Evolutionary conservation across 108 stramenopile species (phyloP), one percentile per base, ranked within the genome.

Genomic region (Fistulifera solaris): DNA sequence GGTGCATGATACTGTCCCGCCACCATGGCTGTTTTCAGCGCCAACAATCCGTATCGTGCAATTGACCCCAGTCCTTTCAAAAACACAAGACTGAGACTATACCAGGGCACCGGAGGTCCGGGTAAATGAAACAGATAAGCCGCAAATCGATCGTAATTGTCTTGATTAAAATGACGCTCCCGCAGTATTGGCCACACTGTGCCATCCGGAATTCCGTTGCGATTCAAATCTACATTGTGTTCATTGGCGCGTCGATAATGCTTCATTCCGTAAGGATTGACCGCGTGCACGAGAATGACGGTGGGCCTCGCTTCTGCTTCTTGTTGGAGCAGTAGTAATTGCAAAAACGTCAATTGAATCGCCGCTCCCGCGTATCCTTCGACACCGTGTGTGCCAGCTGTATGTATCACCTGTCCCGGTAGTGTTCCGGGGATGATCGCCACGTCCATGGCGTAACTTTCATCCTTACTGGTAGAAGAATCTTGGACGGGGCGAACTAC

Each of bases 291-390:
- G 8, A 93, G 43, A n/a, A 93, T 60, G 10, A 88, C 46, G n/a
- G 81, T 79, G 3, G 80, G 71, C 23, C 53, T 59, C 48, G 47
- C 27, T 17, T 13, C 19, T 13, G 18, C 31, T 13, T 27, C 11
- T 2, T 58, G 0, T 0, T 52, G 59, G 19, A 21, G 56, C 25
- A 63, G 19, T 51, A 65, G 60, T n/a, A 59, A 56, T 31, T 56
- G 5, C 18, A 43, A 48, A 13, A 63, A 18, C 14, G 75, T 73
- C 28, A 80, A 38, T 60, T 93, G 91, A 44, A 86, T 69, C 16
- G 91, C 87, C 18, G 68, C 65, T 51, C 91, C 91, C 0, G 81
- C 70, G 60, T 83, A 88, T 19, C 91, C 91, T 67, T 93, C 91
- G 7, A 84, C 76, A 3, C 91, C 91, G 56, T 93, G 91, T 13